Conservation (phyloP, 495 filamentous ascomycete species). For the Hyaloscypha variabilis region DNA sequence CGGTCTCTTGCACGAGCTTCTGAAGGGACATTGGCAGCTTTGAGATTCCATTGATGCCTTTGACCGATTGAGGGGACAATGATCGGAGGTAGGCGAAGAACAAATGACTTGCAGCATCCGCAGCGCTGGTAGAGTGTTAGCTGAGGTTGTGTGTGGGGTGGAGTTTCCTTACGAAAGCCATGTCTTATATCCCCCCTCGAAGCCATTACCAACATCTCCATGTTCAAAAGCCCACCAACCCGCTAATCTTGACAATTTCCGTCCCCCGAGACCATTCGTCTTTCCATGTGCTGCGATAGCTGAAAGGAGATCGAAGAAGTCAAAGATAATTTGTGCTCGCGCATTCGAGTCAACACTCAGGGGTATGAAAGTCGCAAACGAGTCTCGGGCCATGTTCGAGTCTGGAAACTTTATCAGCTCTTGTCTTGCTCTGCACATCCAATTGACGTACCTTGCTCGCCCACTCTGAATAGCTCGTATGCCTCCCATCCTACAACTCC, state of each 20-base stretch:
- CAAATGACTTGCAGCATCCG: constrained; percentile 92
- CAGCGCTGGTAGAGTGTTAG: constrained; percentile 63
- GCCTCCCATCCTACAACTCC: constrained; percentile 97
- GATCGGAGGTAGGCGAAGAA: constrained; percentile 98
- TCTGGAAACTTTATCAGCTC: constrained; percentile 52
- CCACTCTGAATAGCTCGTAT: constrained; percentile 93
- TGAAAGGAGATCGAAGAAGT: constrained; percentile 93
- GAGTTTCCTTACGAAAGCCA: constrained; percentile 52
- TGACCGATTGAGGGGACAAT: constrained; percentile 73
- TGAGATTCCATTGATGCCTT: constrained; percentile 74
- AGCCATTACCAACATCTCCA: constrained; percentile 82
- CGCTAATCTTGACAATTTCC: constrained; percentile 92
- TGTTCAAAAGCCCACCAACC: constrained; percentile 99
- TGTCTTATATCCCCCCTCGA: constrained; percentile 88
- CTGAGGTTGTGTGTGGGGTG: not conserved
- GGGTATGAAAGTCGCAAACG: constrained; percentile 95
- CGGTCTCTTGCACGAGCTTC: constrained; percentile 85
- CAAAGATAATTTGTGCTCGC: constrained; percentile 86
- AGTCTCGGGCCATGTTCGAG: constrained; percentile 87
- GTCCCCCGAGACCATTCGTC: constrained; percentile 87
- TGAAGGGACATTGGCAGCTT: constrained; percentile 87
- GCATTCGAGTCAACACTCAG: constrained; percentile 89
- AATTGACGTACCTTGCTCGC: constrained; percentile 75
- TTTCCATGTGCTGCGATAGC: constrained; percentile 82
- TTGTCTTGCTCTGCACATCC: not conserved